A percentile compares a stretch with the other conserved stretches of the same genome.
These are phyloP conservation scores for Kuraishia borneana DNA, from an alignment of 805 yeast genomes.

Conservation along the genomic window DNA sequence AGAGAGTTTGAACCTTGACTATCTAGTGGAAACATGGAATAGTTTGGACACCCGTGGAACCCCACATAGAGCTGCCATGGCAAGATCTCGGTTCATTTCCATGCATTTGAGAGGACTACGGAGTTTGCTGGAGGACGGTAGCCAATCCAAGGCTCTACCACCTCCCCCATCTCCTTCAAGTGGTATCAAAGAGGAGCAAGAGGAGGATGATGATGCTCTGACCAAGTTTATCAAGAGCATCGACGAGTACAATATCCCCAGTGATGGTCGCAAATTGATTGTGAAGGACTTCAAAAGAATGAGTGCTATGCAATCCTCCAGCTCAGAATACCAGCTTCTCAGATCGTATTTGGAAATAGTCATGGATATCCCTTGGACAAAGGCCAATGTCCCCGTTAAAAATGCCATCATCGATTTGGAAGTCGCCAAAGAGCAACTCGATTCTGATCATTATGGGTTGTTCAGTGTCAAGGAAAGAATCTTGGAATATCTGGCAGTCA, in stretches of 20 bases:
- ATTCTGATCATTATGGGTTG: conserved; percentile 73
- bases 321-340: conserved; percentile 54
- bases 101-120: conserved; percentile 16
- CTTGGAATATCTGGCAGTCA: conserved; percentile 69
- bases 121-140: conserved; percentile 11
- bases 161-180: conserved; percentile 2
- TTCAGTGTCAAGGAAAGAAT: conserved; percentile 64
- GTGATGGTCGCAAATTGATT: conserved; percentile 29
- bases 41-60: conserved; percentile 12
- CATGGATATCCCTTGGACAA: conserved; percentile 54
- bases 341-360: conserved; percentile 55
- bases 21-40: conserved; percentile 17
- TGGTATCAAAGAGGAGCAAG: conserved; percentile 22
- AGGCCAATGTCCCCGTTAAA: conserved; percentile 11
- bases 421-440: conserved; percentile 44
- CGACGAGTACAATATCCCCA: conserved; percentile 20
- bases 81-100: conserved; percentile 16
- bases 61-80: conserved; percentile 10
- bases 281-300: conserved; percentile 44
- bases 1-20: conserved; percentile 13
- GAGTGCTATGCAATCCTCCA: conserved; percentile 40
- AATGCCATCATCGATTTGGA: conserved; percentile 31
- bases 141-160: conserved; percentile 2
- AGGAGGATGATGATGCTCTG: conserved; percentile 23
- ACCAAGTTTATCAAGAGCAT: conserved; percentile 19